Conservation (phyloP, 805 yeast species). For the Hanseniaspora taiwanica region DNA sequence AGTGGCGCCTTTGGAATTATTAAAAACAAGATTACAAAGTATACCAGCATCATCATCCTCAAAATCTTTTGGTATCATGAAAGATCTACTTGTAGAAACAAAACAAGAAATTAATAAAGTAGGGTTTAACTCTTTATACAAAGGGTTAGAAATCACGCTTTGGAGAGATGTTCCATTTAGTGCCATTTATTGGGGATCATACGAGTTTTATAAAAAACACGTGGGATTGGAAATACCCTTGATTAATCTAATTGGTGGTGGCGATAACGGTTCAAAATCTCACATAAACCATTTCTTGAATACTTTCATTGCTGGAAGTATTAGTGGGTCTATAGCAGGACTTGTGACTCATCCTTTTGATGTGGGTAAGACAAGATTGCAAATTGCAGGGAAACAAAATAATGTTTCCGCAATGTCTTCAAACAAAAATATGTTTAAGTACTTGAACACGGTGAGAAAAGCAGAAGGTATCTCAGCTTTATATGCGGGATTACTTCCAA, state of each 20-base stretch:
- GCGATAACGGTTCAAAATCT: too few relatives aligned
- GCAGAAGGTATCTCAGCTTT: slow-evolving; percentile 73
- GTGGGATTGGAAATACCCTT: slow-evolving; percentile 10
- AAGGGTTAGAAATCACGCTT: slow-evolving; percentile 74
- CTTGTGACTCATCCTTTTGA: slow-evolving; percentile 87
- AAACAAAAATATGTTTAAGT: slow-evolving; percentile 45
- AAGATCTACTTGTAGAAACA: slow-evolving; percentile 41
- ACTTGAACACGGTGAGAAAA: slow-evolving; percentile 45
- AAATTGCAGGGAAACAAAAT: slow-evolving; percentile 32
- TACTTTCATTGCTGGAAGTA: slow-evolving; percentile 69
- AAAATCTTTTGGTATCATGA: slow-evolving; percentile 22
- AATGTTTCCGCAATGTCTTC: background rate
- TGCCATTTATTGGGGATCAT: slow-evolving; percentile 86
- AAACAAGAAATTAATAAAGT: slow-evolving; percentile 33
- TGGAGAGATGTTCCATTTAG: slow-evolving; percentile 98
- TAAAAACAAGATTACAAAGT: slow-evolving; percentile 85
- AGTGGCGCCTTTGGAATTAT: slow-evolving; percentile 76
- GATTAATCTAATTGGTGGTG: too few relatives aligned
- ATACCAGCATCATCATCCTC: slow-evolving; percentile 40
- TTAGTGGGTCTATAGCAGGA: slow-evolving; percentile 80
- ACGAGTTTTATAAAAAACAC: slow-evolving; percentile 40
- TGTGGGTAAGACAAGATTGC: slow-evolving; percentile 90
- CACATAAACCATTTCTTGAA: slow-evolving; percentile 42
- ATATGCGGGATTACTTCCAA: slow-evolving; percentile 78
- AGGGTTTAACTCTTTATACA: slow-evolving; percentile 60